Conservation (phyloP, 2,329 filamentous ascomycete genomes). For the Fusarium annulatum region DNA sequence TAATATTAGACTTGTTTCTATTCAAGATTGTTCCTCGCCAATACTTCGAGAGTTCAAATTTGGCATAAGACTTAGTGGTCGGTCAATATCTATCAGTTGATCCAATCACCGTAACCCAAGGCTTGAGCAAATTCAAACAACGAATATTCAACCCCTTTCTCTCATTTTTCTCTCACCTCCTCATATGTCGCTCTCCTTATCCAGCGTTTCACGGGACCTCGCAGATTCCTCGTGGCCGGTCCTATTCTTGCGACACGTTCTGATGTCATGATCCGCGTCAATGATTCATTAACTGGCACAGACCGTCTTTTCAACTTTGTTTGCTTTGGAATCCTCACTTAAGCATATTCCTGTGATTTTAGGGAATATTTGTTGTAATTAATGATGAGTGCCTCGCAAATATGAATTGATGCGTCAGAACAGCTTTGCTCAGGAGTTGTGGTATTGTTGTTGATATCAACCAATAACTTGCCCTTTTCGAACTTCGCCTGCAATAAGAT, state of each 20-base stretch:
- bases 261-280: constrained; percentile 24
- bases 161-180: too few species aligned
- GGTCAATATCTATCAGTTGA: too few species aligned
- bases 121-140: background rate
- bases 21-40: background rate
- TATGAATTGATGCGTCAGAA: constrained; percentile 7
- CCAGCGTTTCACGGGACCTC: constrained; percentile 21
- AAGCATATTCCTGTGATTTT: background rate
- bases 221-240: background rate
- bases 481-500: background rate
- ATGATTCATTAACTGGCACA: constrained; percentile 34
- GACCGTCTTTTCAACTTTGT: constrained; percentile 10
- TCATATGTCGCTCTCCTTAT: too few species aligned
- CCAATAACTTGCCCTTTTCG: background rate
- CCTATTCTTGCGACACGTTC: background rate
- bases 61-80: background rate
- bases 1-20: background rate
- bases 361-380: background rate
- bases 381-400: background rate
- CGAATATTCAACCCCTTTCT: background rate
- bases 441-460: background rate
- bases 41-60: background rate
- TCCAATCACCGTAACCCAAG: background rate
- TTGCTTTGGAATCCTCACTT: constrained; percentile 4
- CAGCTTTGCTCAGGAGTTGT: background rate